Base-by-base conservation (phyloP, 2,329 filamentous ascomycete species). In the Ceratocystis albifundus region DNA sequence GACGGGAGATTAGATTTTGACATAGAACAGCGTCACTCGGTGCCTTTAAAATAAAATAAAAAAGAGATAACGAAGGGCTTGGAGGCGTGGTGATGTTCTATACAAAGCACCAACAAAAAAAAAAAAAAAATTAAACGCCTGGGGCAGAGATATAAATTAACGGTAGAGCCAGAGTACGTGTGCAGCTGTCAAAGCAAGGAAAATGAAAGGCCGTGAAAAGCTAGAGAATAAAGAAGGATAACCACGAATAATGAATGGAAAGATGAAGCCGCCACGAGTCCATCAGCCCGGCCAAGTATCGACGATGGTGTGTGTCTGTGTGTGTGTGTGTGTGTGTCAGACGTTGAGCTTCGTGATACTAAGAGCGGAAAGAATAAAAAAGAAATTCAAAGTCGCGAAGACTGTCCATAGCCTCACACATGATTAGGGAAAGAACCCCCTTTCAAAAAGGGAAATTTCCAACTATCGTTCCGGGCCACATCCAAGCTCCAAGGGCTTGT, bases 51-150 rank as follows among this genome's bases (percentile, higher is more conserved):
- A 48, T n/a, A n/a, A n/a, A n/a, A n/a, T n/a, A 22, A 28, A 28
- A 15, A 12, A 17, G 53, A 6, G 25, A 32, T 3, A 59, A 59
- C 8, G 53, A 59, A 15, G 10, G 53, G 8, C 17, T 30, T 59
- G 2, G 53, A 32, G 28, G 32, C 32, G 7, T 5, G 53, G 53
- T 59, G 28, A 36, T 59, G 53, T 32, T 59, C 28, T 59, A 36
- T 59, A 59, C 53, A 59, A 59, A 59, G 53, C 15, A 59, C 44
- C 10, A 62, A 63, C 22, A 63, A 62, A 50, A 45, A 48, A 50
- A 63, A 62, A 50, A 45, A 48, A 50, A 28, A n/a, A 63, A 50
- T 32, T 46, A 63, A 50, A 53, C 5, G 48, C 25, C 48, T 12
- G 25, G 41, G 22, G 41, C 4, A 5, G 32, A 10, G 36, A 10